These are phyloP conservation scores for Colletotrichum agaves DNA, from an alignment of 2,329 filamentous ascomycete genomes.

Conservation along the genomic window DNA sequence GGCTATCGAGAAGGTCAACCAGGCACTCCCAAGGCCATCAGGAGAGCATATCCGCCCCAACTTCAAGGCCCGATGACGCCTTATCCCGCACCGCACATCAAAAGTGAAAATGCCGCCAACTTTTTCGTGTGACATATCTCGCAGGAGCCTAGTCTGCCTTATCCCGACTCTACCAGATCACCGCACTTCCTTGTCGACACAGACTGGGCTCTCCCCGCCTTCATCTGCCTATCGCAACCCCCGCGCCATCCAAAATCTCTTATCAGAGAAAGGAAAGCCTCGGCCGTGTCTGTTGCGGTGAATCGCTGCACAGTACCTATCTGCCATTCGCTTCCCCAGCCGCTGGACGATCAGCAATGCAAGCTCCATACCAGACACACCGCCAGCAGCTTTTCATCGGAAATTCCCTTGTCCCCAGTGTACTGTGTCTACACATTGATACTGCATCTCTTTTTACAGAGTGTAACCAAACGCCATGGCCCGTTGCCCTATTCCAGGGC, in stretches of 20 bases:
- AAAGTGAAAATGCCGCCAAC: not conserved
- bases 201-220: conserved; percentile 30
- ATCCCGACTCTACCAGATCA: not conserved
- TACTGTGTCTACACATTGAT: not conserved
- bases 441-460: not conserved
- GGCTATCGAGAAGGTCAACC: not conserved
- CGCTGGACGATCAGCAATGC: conserved; percentile 22
- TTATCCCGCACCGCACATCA: not conserved
- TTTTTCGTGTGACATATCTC: conserved; percentile 1
- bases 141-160: not conserved
- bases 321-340: conserved; percentile 8
- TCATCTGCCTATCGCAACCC: conserved; percentile 14
- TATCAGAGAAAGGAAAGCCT: conserved; percentile 21
- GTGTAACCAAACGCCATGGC: conserved; percentile 7
- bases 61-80: not conserved
- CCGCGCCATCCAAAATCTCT: conserved; percentile 23
- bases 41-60: not conserved
- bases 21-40: not conserved
- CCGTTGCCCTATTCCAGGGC: conserved; percentile 2
- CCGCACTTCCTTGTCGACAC: conserved; percentile 24
- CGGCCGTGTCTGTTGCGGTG: conserved; percentile 8
- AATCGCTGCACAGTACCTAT: not conserved
- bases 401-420: conserved; percentile 19
- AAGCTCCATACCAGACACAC: conserved; percentile 5
- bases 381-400: not conserved